Percentiles rank a stretch among this genome's conserved stretches.
These are phyloP conservation scores for Rhizophora apiculata DNA, from an alignment of 345 rosid genomes.

Conservation along the genomic window DNA sequence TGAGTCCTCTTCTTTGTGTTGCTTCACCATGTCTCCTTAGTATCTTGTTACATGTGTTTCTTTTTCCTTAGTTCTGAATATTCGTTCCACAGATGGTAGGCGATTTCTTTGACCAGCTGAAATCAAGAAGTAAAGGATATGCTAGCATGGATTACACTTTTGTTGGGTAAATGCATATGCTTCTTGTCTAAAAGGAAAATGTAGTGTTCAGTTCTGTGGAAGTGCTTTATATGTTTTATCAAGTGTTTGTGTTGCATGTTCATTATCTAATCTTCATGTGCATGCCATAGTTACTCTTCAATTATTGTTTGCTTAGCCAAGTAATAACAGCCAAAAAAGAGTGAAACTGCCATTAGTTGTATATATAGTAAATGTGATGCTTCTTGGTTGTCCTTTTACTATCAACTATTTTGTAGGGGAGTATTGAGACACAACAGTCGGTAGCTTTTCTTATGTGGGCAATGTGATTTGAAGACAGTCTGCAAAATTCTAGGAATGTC, in stretches of 20 bases:
- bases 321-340: too few species aligned
- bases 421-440: too few species aligned
- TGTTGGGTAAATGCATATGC: conserved; percentile 53
- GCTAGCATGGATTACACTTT: conserved; percentile 98
- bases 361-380: too few species aligned
- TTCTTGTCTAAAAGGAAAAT: neutral
- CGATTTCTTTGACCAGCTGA: conserved; percentile 94
- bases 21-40: conserved; percentile 11
- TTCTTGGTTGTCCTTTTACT: too few species aligned
- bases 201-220: neutral
- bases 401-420: too few species aligned
- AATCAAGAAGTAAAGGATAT: conserved; percentile 95
- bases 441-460: too few species aligned
- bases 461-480: too few species aligned
- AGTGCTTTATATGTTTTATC: neutral
- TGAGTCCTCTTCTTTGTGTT: neutral
- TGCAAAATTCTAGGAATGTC: too few species aligned
- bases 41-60: neutral
- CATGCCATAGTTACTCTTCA: too few species aligned
- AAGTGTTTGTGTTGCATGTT: neutral
- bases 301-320: too few species aligned
- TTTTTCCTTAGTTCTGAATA: neutral
- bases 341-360: too few species aligned
- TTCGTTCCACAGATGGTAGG: conserved; percentile 81
- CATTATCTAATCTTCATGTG: too few species aligned